A percentile compares a stretch with the other conserved stretches of the same genome.
Conservation (phyloP, 2,329 filamentous ascomycete genomes). For the Gremmenia infestans region DNA sequence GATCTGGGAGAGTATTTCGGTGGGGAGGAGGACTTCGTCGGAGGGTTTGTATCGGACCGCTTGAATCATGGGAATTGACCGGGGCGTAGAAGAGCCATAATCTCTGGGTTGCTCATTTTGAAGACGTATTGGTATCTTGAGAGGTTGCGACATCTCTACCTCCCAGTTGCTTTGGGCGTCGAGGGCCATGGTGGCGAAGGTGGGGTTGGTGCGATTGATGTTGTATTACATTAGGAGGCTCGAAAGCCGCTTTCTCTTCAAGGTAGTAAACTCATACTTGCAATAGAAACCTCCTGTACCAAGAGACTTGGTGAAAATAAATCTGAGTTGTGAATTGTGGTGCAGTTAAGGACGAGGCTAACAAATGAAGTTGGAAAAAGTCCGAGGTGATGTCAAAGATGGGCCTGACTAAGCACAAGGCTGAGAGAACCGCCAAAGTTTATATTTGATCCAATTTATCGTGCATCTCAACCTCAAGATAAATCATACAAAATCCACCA, state of each 20-base stretch:
- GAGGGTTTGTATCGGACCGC: background rate
- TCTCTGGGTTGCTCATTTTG: background rate
- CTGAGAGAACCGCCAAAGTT: background rate
- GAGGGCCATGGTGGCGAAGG: constrained; percentile 20
- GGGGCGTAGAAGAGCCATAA: background rate
- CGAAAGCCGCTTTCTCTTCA: background rate
- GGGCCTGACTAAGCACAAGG: constrained; percentile 9
- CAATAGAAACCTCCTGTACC: background rate
- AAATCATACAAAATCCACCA: background rate
- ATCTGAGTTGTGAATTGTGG: background rate
- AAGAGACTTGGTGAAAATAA: background rate
- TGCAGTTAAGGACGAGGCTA: constrained; percentile 1
- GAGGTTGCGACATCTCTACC: constrained; percentile 27
- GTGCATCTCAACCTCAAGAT: no score
- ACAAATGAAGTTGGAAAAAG: background rate
- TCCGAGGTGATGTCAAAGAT: background rate
- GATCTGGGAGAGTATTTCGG: constrained; percentile 30
- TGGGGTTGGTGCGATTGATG: background rate
- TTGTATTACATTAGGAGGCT: background rate
- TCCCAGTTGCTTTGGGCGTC: constrained; percentile 31
- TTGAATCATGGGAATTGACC: no score
- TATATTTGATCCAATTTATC: background rate
- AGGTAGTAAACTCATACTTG: background rate
- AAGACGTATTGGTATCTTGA: constrained; percentile 11
- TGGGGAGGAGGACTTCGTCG: constrained; percentile 26